These are phyloP conservation scores for Phytophthora litchii DNA, from an alignment of 352 stramenopile species.

Conservation along the genomic window DNA sequence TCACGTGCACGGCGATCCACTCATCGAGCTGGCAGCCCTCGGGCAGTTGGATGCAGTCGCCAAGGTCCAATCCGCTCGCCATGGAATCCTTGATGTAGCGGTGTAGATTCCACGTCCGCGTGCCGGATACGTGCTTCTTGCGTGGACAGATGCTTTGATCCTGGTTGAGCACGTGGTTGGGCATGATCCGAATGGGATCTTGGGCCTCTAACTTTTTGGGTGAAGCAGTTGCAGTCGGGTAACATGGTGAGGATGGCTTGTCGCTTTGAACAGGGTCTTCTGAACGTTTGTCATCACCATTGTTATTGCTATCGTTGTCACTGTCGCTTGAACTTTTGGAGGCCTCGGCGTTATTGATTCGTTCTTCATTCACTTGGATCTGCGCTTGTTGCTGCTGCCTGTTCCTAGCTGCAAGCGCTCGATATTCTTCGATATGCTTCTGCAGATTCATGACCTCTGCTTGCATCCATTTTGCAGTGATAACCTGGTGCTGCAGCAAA, in stretches of 20 bases:
- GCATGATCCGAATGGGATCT: constrained; percentile 38
- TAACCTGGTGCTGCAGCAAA: constrained; percentile 39
- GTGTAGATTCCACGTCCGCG: constrained; percentile 72
- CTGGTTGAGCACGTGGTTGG: constrained; percentile 59
- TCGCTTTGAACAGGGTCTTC: constrained; percentile 22
- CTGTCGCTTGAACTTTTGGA: constrained; percentile 16
- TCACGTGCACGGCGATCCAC: constrained; percentile 76
- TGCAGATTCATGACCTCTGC: constrained; percentile 25
- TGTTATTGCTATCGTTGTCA: constrained; percentile 32
- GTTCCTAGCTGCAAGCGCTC: constrained; percentile 12
- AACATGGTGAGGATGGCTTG: constrained; percentile 27
- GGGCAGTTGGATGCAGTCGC: constrained; percentile 68
- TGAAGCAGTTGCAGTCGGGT: constrained; percentile 14
- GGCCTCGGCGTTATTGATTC: constrained; percentile 7
- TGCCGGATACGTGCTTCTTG: constrained; percentile 63
- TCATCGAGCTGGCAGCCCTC: constrained; percentile 67
- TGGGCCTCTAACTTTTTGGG: constrained; percentile 14
- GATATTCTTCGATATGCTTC: constrained; percentile 27
- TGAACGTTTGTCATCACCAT: constrained; percentile 16
- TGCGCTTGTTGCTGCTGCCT: constrained; percentile 15
- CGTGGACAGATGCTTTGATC: constrained; percentile 56
- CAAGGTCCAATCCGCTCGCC: constrained; percentile 55
- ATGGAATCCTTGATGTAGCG: constrained; percentile 76
- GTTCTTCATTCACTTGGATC: constrained; percentile 10
- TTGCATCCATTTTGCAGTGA: constrained; percentile 36